These are phyloP conservation scores for Fusarium brachygibbosum DNA, from an alignment of 2,329 filamentous ascomycete species.

Conservation along the genomic window DNA sequence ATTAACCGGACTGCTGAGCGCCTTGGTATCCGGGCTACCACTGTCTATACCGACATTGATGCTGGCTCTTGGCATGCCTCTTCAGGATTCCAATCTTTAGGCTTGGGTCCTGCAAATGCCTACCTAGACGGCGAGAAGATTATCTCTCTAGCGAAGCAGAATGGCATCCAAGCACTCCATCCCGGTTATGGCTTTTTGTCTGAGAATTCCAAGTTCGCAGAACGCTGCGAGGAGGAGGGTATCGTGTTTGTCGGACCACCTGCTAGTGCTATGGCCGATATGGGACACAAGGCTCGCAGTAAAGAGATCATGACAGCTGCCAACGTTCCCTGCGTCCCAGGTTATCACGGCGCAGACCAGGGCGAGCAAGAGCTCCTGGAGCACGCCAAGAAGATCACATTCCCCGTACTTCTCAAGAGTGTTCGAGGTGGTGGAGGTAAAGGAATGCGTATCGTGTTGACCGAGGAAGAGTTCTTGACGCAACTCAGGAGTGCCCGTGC, in stretches of 20 bases:
- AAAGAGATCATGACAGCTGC: constrained; percentile 98
- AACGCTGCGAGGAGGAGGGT: constrained; percentile 88
- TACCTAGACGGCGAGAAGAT: constrained; percentile 96
- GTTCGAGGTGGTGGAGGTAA: constrained; percentile 86
- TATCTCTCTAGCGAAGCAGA: constrained; percentile 85
- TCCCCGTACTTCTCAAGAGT: constrained; percentile 83
- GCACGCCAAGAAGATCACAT: constrained; percentile 78
- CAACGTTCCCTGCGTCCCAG: constrained; percentile 96
- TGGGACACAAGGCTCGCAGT: constrained; percentile 93
- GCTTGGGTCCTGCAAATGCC: constrained; percentile 83
- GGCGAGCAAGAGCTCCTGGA: constrained; percentile 70
- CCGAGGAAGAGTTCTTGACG: constrained; percentile 75
- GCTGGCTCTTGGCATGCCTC: constrained; percentile 88
- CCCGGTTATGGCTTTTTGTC: constrained; percentile 97
- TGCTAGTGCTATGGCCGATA: constrained; percentile 82
- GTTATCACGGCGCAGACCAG: constrained; percentile 92
- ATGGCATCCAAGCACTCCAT: constrained; percentile 91
- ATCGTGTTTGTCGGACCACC: constrained; percentile 96
- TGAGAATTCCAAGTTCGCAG: constrained; percentile 92
- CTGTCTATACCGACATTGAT: constrained; percentile 94
- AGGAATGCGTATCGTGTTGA: constrained; percentile 82
- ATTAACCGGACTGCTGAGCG: constrained; percentile 89
- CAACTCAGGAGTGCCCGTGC: constrained; percentile 80
- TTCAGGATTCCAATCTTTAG: constrained; percentile 84
- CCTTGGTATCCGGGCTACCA: constrained; percentile 93